These are phyloP conservation scores for Ormosia emarginata DNA, from an alignment of 306 rosid genomes.

Conservation along the genomic window DNA sequence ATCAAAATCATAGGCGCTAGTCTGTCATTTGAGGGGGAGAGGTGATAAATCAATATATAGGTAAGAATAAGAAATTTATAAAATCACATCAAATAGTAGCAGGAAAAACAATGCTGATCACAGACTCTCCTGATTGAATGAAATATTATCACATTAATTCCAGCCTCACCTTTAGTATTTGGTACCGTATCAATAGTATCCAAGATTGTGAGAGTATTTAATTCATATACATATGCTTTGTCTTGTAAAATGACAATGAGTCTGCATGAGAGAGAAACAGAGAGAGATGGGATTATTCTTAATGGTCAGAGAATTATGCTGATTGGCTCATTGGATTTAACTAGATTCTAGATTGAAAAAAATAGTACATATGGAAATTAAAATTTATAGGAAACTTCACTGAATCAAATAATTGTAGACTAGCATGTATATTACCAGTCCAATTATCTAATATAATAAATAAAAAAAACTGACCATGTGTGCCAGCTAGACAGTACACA, in stretches of 20 bases:
- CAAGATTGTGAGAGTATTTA: constrained; percentile 75
- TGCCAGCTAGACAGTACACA: not conserved
- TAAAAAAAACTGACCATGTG: not conserved
- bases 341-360: not conserved
- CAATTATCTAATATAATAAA: not conserved
- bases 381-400: not conserved
- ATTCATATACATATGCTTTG: constrained; percentile 77
- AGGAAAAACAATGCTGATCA: constrained; percentile 1
- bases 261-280: constrained; percentile 57
- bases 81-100: not conserved
- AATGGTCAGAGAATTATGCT: not conserved
- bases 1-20: not conserved
- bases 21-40: too few species aligned
- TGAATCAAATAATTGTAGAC: not conserved
- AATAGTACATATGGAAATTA: not conserved
- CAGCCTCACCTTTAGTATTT: constrained; percentile 76
- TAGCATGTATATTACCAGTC: not conserved
- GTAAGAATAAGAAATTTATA: not conserved
- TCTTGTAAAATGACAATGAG: constrained; percentile 87
- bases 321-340: not conserved
- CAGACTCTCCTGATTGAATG: constrained; percentile 14
- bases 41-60: not conserved
- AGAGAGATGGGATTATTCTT: not conserved
- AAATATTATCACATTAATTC: constrained; percentile 10
- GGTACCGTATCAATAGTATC: constrained; percentile 80